Conservation (phyloP, 2,329 filamentous ascomycete genomes). For the Passalora sequoiae region DNA sequence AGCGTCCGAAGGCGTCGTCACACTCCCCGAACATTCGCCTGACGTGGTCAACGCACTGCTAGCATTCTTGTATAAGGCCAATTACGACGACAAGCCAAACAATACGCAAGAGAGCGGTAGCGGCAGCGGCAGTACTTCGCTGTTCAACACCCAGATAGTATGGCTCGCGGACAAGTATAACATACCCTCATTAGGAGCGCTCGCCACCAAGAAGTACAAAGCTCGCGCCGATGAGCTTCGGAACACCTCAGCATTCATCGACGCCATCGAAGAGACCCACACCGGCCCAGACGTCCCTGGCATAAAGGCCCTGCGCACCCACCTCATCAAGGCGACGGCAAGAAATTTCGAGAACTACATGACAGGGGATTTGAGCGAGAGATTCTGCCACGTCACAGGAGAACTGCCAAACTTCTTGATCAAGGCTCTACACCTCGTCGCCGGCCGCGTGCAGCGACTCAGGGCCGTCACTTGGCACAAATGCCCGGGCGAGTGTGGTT, state of each 20-base stretch:
- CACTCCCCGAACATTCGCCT: slow-evolving; percentile 5
- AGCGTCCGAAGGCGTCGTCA: not conserved
- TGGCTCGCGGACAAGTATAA: slow-evolving; percentile 10
- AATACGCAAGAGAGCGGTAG: not conserved
- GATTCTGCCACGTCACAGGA: no score
- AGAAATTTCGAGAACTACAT: no score
- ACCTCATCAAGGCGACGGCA: no score
- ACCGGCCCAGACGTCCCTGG: not conserved
- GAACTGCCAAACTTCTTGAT: no score
- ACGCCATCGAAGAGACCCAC: slow-evolving; percentile 5
- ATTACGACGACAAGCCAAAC: slow-evolving; percentile 13
- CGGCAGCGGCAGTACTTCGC: not conserved
- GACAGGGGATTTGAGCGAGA: no score
- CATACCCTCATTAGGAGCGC: not conserved
- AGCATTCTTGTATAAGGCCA: slow-evolving; percentile 6
- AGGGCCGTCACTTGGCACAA: no score
- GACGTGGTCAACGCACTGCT: slow-evolving; percentile 13
- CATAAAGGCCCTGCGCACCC: no score
- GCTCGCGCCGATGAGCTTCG: not conserved
- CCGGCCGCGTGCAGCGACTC: no score
- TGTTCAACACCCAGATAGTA: slow-evolving; percentile 5
- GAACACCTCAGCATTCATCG: not conserved
- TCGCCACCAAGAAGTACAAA: slow-evolving; percentile 1
- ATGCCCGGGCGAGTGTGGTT: no score
- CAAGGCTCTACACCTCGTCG: no score